Conservation (phyloP, 2,329 filamentous ascomycete genomes). For the Plenodomus biglobosus region DNA sequence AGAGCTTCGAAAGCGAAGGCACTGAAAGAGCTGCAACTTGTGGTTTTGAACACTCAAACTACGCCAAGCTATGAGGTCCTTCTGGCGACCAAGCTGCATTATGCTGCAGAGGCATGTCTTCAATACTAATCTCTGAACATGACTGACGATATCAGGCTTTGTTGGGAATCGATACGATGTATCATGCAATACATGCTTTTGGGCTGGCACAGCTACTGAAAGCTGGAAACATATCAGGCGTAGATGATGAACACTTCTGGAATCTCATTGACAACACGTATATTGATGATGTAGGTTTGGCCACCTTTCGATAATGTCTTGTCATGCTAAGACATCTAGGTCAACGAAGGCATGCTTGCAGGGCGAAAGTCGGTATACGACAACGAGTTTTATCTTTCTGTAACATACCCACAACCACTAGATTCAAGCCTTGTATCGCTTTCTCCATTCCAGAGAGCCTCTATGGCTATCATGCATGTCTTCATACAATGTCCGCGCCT, state of each 20-base stretch:
- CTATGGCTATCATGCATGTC: constrained; percentile 33
- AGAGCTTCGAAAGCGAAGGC: constrained; percentile 28
- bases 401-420: constrained; percentile 22
- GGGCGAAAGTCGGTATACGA: constrained; percentile 33
- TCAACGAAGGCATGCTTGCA: constrained; percentile 32
- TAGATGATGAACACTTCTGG: constrained; percentile 35
- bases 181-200: constrained; percentile 32
- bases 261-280: constrained; percentile 38
- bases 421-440: constrained; percentile 3
- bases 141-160: constrained; percentile 22
- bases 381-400: constrained; percentile 30
- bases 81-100: constrained; percentile 34
- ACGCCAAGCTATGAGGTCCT: constrained; percentile 27
- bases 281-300: constrained; percentile 38
- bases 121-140: not conserved
- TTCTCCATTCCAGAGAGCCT: constrained; percentile 21
- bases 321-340: constrained; percentile 19
- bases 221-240: constrained; percentile 16
- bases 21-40: constrained; percentile 26
- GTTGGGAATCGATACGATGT: constrained; percentile 28
- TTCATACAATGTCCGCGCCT: constrained; percentile 33
- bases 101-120: constrained; percentile 28
- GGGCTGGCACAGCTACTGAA: constrained; percentile 33
- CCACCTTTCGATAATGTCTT: not conserved
- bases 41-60: constrained; percentile 11